Evolutionary conservation across 2,329 filamentous ascomycete genomes (phyloP).

Genomic region (Orbilia brochopaga): DNA sequence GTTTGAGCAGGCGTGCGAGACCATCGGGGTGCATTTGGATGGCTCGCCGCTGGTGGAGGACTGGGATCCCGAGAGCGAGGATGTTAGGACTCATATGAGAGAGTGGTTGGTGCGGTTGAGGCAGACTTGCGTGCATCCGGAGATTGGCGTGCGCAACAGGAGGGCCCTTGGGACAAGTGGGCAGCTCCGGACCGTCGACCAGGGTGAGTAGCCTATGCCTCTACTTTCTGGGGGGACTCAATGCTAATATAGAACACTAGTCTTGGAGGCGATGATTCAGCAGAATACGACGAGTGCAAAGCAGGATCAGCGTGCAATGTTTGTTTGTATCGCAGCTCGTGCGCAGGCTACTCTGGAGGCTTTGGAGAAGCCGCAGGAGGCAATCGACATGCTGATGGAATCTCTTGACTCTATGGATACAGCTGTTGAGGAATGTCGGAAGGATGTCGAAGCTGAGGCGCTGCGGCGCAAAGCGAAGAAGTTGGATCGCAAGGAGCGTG

Average conservation of each 20-base stretch:
- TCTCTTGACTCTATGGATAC: slow-evolving; percentile 58
- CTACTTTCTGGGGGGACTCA: background rate
- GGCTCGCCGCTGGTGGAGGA: slow-evolving; percentile 57
- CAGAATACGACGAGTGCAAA: slow-evolving; percentile 73
- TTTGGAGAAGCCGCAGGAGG: slow-evolving; percentile 62
- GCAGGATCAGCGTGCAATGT: slow-evolving; percentile 70
- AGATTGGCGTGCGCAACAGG: slow-evolving; percentile 73
- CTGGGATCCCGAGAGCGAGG: slow-evolving; percentile 69
- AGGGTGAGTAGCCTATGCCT: slow-evolving; percentile 5
- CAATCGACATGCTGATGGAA: slow-evolving; percentile 72
- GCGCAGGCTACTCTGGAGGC: slow-evolving; percentile 75
- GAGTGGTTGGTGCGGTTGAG: slow-evolving; percentile 77
- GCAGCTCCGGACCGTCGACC: slow-evolving; percentile 78
- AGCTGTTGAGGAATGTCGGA: slow-evolving; percentile 69
- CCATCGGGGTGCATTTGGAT: slow-evolving; percentile 68
- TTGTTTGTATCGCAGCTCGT: slow-evolving; percentile 68
- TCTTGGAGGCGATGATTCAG: slow-evolving; percentile 89
- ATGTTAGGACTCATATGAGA: slow-evolving; percentile 73
- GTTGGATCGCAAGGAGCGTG: slow-evolving; percentile 52
- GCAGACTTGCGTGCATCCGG: slow-evolving; percentile 83
- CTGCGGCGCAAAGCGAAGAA: slow-evolving; percentile 56
- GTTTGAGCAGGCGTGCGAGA: slow-evolving; percentile 75
- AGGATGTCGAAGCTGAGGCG: slow-evolving; percentile 66
- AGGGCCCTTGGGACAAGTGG: slow-evolving; percentile 69
- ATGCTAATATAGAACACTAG: slow-evolving; percentile 62